Evolutionary conservation across 768 basidiomycete genomes (phyloP), one percentile per base, ranked within the genome.

Genomic region (Suillus brevipes): DNA sequence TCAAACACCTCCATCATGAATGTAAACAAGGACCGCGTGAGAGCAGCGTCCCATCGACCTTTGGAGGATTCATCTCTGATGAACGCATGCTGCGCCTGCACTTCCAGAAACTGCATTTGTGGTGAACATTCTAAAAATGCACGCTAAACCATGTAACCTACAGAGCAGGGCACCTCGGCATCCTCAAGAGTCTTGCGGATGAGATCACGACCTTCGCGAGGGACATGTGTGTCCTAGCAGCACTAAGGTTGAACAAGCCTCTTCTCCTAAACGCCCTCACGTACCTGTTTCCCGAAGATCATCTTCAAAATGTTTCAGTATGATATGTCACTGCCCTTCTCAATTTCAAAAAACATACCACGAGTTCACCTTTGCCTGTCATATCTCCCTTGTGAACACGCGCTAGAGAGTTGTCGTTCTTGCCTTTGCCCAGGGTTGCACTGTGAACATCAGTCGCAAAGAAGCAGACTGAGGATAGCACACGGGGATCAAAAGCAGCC

Each of bases 71-170:
- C 94, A 74, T 97, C 95, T 6, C 96, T 88, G 66, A 98, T 90
- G 77, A 98, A 98, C 4, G 97, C 97, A 69, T 98, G 96, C 71
- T 99, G 96, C 0, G 96, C 97, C 75, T 97, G 95, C 16, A 98
- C 94, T 75, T 99, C 97, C 65, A 97, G 79, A 75, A 96, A 95
- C 92, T 95, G 73, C 14, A 62, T 42, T 14, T 60, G 40, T 10
- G 43, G 57, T 75, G 6, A 67, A 64, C 60, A 31, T 42, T 58
- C 25, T 56, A 37, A 14, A 60, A 61, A 60, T 47, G 57, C 34
- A 42, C 57, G 34, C 36, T 10, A 40, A 59, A 60, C 50, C 42
- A 49, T 43, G 25, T n/a, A 31, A 80, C 87, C 69, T 67, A 95
- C 94, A 64, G 92, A 89, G 64, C 82, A 82, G 1, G 84, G 74